Conservation (phyloP, 768 basidiomycete genomes). For the Russula ochroleuca region DNA sequence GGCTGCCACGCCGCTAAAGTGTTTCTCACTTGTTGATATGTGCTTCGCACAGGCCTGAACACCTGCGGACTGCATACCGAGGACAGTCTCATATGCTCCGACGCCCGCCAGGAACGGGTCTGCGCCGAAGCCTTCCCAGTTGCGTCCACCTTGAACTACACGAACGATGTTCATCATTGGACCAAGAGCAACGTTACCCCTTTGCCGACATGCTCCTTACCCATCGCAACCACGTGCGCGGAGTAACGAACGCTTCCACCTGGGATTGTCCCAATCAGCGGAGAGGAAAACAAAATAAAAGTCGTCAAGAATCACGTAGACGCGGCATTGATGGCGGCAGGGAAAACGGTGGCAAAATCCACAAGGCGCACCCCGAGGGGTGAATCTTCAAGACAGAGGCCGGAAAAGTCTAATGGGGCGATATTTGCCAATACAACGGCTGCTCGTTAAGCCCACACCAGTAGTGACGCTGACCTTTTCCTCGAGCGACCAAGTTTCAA, state of each 20-base stretch:
- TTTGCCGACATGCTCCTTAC: conserved; percentile 75
- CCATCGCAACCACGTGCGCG: conserved; percentile 76
- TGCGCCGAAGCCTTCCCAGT: conserved; percentile 94
- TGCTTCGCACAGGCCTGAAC: conserved; percentile 89
- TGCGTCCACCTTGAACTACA: conserved; percentile 71
- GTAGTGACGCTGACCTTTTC: conserved; percentile 28
- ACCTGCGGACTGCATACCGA: conserved; percentile 74
- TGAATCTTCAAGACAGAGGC: conserved; percentile 71
- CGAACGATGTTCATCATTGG: conserved; percentile 89
- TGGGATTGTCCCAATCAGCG: conserved; percentile 30
- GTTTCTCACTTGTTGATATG: conserved; percentile 62
- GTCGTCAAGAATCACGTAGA: conserved; percentile 52
- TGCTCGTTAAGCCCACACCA: conserved; percentile 47
- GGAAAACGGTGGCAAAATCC: conserved; percentile 74
- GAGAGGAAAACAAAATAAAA: background rate
- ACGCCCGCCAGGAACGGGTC: conserved; percentile 85
- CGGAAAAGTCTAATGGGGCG: conserved; percentile 55
- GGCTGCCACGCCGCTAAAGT: background rate
- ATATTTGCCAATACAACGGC: conserved; percentile 68
- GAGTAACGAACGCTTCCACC: conserved; percentile 74
- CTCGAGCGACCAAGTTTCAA: conserved; percentile 23
- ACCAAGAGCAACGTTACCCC: conserved; percentile 75
- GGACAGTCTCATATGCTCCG: conserved; percentile 70
- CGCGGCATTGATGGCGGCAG: conserved; percentile 78
- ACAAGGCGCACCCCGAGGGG: conserved; percentile 77